Evolutionary conservation across 768 basidiomycete species (phyloP).

Genomic region (Tricholoma hemisulphureum): DNA sequence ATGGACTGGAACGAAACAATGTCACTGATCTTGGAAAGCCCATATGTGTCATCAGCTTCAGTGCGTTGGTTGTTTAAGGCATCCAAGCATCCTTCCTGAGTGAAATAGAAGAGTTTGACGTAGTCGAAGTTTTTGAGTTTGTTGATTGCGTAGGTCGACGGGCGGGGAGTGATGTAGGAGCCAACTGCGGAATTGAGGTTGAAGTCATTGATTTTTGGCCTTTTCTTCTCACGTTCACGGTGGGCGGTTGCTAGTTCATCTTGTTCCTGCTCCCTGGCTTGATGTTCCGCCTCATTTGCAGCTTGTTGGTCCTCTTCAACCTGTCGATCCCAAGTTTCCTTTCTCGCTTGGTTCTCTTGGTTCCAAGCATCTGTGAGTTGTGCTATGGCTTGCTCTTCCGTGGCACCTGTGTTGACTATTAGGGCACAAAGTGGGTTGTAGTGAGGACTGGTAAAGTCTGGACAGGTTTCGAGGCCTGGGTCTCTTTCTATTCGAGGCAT

Average conservation of each 20-base stretch:
- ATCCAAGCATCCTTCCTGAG: background rate
- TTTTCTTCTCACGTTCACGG: background rate
- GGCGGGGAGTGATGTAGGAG: background rate
- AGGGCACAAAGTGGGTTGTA: background rate
- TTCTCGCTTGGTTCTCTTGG: background rate
- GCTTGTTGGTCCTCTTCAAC: background rate
- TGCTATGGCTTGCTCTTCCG: background rate
- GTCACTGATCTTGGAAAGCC: background rate
- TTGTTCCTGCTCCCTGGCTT: background rate
- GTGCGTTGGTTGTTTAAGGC: background rate
- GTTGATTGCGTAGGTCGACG: slow-evolving; percentile 4
- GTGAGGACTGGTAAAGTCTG: background rate
- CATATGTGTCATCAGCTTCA: too few species aligned
- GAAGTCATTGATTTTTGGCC: background rate
- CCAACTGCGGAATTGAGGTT: background rate
- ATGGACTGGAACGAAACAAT: background rate
- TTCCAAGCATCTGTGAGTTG: background rate
- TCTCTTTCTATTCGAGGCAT: background rate
- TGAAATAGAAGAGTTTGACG: background rate
- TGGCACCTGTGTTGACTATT: background rate
- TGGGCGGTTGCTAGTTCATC: background rate
- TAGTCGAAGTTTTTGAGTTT: slow-evolving; percentile 2
- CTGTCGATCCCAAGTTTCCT: background rate
- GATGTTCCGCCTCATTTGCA: background rate
- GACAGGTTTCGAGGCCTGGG: background rate